phyloP scores from a whole-genome alignment of 2,329 filamentous ascomycete species.

The Aspergillus calidoustus region DNA sequence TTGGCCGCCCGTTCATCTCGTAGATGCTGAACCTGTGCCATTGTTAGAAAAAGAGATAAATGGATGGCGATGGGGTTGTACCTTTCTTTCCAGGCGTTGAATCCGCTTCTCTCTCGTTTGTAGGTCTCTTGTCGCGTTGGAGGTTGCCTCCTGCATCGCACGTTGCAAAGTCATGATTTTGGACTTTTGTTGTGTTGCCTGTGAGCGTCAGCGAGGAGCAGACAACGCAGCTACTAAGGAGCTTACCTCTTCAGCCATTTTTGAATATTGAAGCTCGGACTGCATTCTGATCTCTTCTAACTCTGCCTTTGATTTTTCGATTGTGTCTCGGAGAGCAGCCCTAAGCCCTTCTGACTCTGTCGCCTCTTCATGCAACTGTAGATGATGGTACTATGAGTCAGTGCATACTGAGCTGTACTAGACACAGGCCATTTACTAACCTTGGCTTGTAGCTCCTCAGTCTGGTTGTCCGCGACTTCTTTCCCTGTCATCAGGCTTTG shows the following conservation, averaged over 20 bases:
- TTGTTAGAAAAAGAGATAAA: neutral
- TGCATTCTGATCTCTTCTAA: slow-evolving; percentile 28
- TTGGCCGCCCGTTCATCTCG: slow-evolving; percentile 42
- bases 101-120: slow-evolving; percentile 38
- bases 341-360: slow-evolving; percentile 27
- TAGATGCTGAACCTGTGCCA: slow-evolving; percentile 37
- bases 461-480: slow-evolving; percentile 22
- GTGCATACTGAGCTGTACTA: neutral
- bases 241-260: slow-evolving; percentile 30
- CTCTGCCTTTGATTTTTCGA: slow-evolving; percentile 26
- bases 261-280: slow-evolving; percentile 26
- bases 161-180: slow-evolving; percentile 32
- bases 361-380: slow-evolving; percentile 33
- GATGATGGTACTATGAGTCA: slow-evolving; percentile 10
- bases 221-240: neutral
- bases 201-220: slow-evolving; percentile 2
- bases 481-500: slow-evolving; percentile 28
- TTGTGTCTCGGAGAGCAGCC: slow-evolving; percentile 26
- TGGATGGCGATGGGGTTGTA: slow-evolving; percentile 10
- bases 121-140: slow-evolving; percentile 32
- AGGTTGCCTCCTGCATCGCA: slow-evolving; percentile 31
- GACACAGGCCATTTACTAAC: slow-evolving; percentile 23
- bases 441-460: slow-evolving; percentile 27
- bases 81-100: slow-evolving; percentile 40
- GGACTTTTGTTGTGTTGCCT: slow-evolving; percentile 32